Base-by-base conservation (phyloP, 345 rosid genomes). In the Garcia nutans region DNA sequence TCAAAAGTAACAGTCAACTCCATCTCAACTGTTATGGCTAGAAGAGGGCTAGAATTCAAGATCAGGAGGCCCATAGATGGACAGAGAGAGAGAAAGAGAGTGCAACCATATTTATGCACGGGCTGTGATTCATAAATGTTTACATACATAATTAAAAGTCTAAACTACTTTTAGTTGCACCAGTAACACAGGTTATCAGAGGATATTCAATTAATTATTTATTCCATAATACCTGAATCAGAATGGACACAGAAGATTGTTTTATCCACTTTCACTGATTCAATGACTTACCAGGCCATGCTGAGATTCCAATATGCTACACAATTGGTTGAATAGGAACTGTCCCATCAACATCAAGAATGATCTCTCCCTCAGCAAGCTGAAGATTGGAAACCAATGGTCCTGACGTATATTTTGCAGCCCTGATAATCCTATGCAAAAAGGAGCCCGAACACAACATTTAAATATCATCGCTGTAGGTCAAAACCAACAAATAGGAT, bases 251-350 rank as follows among this genome's bases (percentile, higher is more conserved):
- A 10, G n/a, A 54, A 64, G 63, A 73, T 49, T 12, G 63, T 10
- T 52, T n/a, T 41, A 15, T 26, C 67, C 37, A 57, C n/a, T 28
- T 42, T 71, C 49, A 73, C 47, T 28, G 57, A 41, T 20, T 37
- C 16, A 60, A 23, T 17, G 77, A 74, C 85, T 85, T 64, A 93
- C 99, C 99, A 68, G 99, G 99, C 99, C 97, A 93, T 47, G 94
- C 97, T 79, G 94, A 84, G 76, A 95, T 90, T 73, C 99, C 99
- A 81, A 89, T 87, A 81, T 95, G 99, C 78, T 95, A 95, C 72
- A 95, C 86, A 83, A 93, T 95, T 17, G 97, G 97, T 81, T 90
- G 89, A 80, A 90, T 89, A 44, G 97, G 97, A 81, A 91, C 86
- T 45, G 88, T 84, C 79, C 99, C 99, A 84, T 95, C 97, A 71